Conservation (phyloP, 192 early-diverging fungal genomes). For the Dimargaris cristalligena region DNA sequence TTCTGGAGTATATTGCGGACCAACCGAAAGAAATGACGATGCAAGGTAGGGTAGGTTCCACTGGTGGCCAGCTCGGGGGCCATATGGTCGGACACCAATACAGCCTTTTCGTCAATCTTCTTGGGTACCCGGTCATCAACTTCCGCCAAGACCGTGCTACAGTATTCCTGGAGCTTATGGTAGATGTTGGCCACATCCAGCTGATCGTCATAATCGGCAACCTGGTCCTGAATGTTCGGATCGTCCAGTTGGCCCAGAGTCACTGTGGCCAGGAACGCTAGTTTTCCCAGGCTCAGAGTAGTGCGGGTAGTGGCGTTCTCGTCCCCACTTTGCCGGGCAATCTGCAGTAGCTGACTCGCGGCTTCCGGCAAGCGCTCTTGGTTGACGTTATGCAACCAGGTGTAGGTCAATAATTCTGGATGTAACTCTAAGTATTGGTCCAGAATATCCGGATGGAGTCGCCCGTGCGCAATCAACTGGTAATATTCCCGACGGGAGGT, state of each 20-base stretch:
- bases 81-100: not conserved
- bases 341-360: not conserved
- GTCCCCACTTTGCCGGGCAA: not conserved
- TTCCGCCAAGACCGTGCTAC: not conserved
- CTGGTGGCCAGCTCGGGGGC: not conserved
- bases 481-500: not conserved
- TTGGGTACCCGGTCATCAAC: constrained; percentile 5
- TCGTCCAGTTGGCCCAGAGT: not conserved
- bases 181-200: not conserved
- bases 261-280: not conserved
- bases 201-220: not conserved
- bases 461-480: constrained; percentile 3
- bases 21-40: too few relatives aligned
- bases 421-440: not conserved
- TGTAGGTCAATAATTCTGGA: not conserved
- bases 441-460: not conserved
- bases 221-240: not conserved
- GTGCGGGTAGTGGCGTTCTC: not conserved
- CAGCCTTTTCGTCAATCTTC: not conserved
- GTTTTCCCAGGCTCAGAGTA: constrained; percentile 1
- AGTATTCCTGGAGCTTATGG: not conserved
- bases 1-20: not conserved
- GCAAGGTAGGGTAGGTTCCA: not conserved
- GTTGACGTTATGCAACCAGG: constrained; percentile 6
- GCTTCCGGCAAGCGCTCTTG: not conserved